phyloP scores from a whole-genome alignment of 176 grass and related monocot species.

The Cenchrus americanus region DNA sequence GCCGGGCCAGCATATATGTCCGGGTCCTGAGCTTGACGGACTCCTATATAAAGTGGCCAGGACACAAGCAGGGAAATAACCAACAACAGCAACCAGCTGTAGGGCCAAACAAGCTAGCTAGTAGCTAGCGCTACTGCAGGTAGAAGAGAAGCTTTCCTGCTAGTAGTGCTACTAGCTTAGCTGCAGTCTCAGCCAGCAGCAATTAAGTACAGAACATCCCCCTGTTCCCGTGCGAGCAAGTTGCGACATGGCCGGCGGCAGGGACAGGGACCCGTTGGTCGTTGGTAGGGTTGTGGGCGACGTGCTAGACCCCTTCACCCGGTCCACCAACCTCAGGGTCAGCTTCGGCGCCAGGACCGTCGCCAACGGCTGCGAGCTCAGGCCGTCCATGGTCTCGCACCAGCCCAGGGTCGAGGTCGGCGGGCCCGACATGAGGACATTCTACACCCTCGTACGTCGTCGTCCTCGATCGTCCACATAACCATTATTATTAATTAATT shows the following conservation, averaged over 20 bases:
- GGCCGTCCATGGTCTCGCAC: constrained; percentile 71
- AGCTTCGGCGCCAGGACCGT: constrained; percentile 45
- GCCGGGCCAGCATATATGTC: no score
- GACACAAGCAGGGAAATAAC: no score
- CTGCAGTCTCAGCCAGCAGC: no score
- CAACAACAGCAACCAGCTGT: no score
- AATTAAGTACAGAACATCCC: no score
- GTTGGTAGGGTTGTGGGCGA: constrained; percentile 91
- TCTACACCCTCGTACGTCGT: constrained; percentile 78
- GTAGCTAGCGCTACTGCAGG: no score
- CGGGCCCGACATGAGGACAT: constrained; percentile 73
- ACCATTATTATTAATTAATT: no score
- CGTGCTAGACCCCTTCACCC: constrained; percentile 74
- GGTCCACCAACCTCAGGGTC: no score
- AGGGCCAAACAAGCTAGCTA: no score
- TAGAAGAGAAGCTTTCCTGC: no score
- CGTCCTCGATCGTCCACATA: background rate
- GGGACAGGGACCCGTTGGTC: constrained; percentile 68
- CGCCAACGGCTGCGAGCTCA: constrained; percentile 77
- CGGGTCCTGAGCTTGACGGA: background rate
- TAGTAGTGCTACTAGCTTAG: no score
- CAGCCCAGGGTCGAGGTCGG: constrained; percentile 85
- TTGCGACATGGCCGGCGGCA: constrained; percentile 46
- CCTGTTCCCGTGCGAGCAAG: background rate
- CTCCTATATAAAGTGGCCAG: constrained; percentile 33